Base-by-base conservation (phyloP, 139 green algal species). In the Chloropicon primus region DNA sequence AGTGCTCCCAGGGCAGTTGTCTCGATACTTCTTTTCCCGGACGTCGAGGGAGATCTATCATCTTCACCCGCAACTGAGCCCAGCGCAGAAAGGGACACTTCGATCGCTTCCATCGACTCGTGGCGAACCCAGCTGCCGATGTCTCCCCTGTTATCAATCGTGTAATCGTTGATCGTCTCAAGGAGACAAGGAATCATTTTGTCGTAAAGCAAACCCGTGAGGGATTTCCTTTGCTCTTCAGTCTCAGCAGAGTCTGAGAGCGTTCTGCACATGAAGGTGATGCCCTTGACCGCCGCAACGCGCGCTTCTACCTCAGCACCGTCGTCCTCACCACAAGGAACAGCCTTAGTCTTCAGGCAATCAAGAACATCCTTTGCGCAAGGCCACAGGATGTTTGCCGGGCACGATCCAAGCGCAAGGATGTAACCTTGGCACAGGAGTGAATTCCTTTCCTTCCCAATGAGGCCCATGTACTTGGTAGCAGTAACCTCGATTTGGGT, bases 101-200 rank as follows among this genome's bases (percentile, higher is more conserved):
- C 53, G 26, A 94, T 29, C 0, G 54, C 77, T 22, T 83, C 74
- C 85, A 97, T 95, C 17, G 91, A 89, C 2, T 91, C 93, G 79
- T 96, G 90, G 0, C 95, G 84, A 78, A 97, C 92, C 91, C 91
- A 97, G 80, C 88, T 94, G 25, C 96, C 96, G 54, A 98, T 91
- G 75, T 99, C 96, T 0, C 96, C 96, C 72, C 88, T 85, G 80
- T 96, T 94, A 86, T 99, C 96, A 2, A 86, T 90, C 41, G 84
- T 90, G 85, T 98, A 99, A 79, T 99, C 96, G 21, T 88, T 82
- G 76, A 96, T 73, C 1, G 84, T 85, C 10, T 28, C 54, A 72
- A 93, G 75, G 73, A 98, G 81, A 0, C n/a, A 25, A 3, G 2
- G 3, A 26, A 80, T 1, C 5, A 84, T 76, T 24, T 53, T 27